Evolutionary conservation across 1,284 basidiomycete species (phyloP), one percentile per base, ranked within the genome.

Genomic region (Pseudozyma tsukubaensis): DNA sequence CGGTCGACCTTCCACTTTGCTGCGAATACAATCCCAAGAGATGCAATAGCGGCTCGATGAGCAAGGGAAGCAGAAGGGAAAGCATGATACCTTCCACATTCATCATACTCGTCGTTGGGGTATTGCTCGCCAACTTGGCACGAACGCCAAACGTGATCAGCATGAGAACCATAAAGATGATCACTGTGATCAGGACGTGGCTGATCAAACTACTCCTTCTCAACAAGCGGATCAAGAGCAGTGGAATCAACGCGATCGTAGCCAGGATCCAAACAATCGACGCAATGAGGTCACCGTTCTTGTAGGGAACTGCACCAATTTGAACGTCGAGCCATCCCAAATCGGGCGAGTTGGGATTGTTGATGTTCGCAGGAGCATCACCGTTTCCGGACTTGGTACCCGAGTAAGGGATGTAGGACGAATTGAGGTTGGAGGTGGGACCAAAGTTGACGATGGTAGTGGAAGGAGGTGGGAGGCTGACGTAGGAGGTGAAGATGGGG

Each of bases 201-300:
- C 64, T 63, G 55, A 78, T 78, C 56, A 78, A 37, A 45, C 76
- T 78, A 42, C 69, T 73, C 6, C 73, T 24, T 0, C 73, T 47
- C 35, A 78, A 37, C n/a, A 73, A 43, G 11, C 76, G 57, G n/a
- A 78, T 78, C 13, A 78, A 40, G 24, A 78, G 47, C n/a, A 78
- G 52, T 14, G 76, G 76, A 10, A 78, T 66, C 44, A 78, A 50
- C 2, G 60, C 53, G 12, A 76, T 62, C 13, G 72, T 76, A 9
- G 69, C 76, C 9, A 78, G 51, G 13, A 78, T 59, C 73, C 73
- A 78, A 0, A 78, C 70, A 37, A 76, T 72, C 14, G 44, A 51
- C 10, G 76, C 68, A 45, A 76, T 76, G 32, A 78, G 59, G 42
- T 78, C 76, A 4, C 76, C 76, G 50, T 76, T 76, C 59, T 76